Percentiles rank a stretch among this genome's conserved stretches.
Conservation (phyloP, 345 rosid genomes). For the Kandelia obovata region DNA sequence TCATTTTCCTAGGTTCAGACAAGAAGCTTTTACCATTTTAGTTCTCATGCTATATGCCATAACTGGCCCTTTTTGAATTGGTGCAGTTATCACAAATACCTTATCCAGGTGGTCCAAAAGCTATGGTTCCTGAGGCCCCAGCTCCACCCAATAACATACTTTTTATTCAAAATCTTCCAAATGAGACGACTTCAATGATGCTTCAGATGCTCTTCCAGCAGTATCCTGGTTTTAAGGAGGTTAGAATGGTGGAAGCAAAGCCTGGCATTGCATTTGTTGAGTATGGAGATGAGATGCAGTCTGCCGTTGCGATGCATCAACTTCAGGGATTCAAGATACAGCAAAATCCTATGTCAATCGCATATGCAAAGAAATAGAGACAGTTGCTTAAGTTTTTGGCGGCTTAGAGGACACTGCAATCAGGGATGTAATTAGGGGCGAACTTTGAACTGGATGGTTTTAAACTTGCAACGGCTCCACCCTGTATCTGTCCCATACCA, state of each 20-base stretch:
- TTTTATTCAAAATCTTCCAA: conserved; percentile 89
- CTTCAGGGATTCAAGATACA: conserved; percentile 79
- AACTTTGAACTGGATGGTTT: background rate
- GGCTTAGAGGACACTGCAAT: background rate
- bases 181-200: conserved; percentile 74
- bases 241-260: conserved; percentile 91
- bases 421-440: background rate
- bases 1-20: background rate
- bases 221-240: conserved; percentile 85
- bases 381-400: background rate
- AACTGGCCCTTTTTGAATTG: conserved; percentile 8
- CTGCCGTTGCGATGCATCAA: conserved; percentile 79
- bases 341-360: conserved; percentile 72
- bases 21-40: no score
- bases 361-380: conserved; percentile 91
- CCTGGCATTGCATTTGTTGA: conserved; percentile 98
- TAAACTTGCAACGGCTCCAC: conserved; percentile 3
- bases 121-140: conserved; percentile 72
- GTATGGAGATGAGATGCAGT: conserved; percentile 80
- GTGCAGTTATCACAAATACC: conserved; percentile 84
- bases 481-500: background rate
- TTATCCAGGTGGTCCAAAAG: conserved; percentile 64
- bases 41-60: background rate
- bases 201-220: conserved; percentile 75
- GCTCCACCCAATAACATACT: conserved; percentile 93